A percentile compares a stretch with the other conserved stretches of the same genome.
Evolutionary conservation across 192 early-diverging fungal genomes (phyloP).

Genomic region (Coemansia sp.): DNA sequence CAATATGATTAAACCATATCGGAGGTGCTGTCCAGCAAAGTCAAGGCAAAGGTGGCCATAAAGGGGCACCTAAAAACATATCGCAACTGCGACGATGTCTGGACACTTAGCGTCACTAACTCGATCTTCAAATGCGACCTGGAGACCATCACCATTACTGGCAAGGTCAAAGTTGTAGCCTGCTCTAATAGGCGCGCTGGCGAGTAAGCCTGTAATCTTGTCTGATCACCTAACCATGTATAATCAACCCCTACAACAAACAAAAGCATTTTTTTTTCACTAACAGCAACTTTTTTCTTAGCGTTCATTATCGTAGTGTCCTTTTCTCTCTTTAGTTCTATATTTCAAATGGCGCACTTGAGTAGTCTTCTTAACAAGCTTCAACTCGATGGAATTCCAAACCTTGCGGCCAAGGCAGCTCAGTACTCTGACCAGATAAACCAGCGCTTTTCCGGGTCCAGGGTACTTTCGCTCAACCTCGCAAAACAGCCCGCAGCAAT

Average conservation of each 20-base stretch:
- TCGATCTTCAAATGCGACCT: constrained; percentile 85
- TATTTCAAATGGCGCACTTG: no score
- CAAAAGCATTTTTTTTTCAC: neutral
- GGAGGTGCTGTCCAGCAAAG: constrained; percentile 80
- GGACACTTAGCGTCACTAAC: constrained; percentile 91
- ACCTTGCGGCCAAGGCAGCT: no score
- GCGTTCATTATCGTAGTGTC: neutral
- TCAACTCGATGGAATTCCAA: no score
- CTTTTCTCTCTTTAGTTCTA: no score
- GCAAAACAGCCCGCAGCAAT: no score
- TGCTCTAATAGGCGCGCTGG: no score
- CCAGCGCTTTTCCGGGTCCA: no score
- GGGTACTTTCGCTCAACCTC: no score
- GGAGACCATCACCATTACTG: constrained; percentile 72
- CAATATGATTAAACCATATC: constrained; percentile 80
- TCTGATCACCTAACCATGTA: neutral
- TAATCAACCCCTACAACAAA: neutral
- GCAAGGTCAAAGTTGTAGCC: constrained; percentile 92
- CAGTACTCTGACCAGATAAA: no score
- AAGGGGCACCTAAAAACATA: constrained; percentile 85
- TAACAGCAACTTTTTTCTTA: neutral
- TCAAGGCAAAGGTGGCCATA: constrained; percentile 78
- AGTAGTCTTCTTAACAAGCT: no score
- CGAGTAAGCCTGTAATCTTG: neutral
- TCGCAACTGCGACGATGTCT: constrained; percentile 96